phyloP scores from a whole-genome alignment of 2,329 filamentous ascomycete species.

The Penicillium sclerotiorum region DNA sequence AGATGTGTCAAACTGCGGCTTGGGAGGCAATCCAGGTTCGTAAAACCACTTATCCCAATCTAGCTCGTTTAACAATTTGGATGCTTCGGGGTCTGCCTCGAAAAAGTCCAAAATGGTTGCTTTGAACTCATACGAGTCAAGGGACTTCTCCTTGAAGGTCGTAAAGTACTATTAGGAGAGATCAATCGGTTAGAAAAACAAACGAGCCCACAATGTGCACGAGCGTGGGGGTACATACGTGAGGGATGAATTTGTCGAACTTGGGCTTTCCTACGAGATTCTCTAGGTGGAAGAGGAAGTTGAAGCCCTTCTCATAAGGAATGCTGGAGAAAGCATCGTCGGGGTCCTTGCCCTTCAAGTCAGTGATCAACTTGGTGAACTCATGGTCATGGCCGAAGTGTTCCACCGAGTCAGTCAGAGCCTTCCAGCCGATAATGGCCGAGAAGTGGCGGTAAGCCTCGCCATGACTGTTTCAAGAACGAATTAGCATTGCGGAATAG shows the following conservation, averaged over 20 bases:
- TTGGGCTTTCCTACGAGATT: slow-evolving; percentile 79
- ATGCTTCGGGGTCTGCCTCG: slow-evolving; percentile 62
- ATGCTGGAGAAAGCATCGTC: slow-evolving; percentile 93
- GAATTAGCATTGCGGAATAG: slow-evolving; percentile 4
- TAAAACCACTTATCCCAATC: slow-evolving; percentile 94
- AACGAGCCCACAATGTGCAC: too few species aligned
- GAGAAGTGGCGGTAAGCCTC: slow-evolving; percentile 89
- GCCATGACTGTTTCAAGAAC: slow-evolving; percentile 64
- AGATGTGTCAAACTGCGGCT: slow-evolving; percentile 86
- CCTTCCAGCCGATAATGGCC: slow-evolving; percentile 94
- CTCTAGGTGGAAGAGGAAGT: slow-evolving; percentile 89
- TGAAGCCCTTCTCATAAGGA: slow-evolving; percentile 96
- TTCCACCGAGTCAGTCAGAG: slow-evolving; percentile 76
- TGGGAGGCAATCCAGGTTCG: slow-evolving; percentile 82
- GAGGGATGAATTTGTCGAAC: slow-evolving; percentile 93
- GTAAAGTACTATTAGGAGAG: slow-evolving; percentile 67
- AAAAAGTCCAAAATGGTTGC: slow-evolving; percentile 86
- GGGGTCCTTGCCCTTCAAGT: slow-evolving; percentile 87
- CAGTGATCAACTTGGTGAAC: slow-evolving; percentile 87
- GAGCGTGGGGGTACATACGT: slow-evolving; percentile 47
- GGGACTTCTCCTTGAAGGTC: slow-evolving; percentile 79
- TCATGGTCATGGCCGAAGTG: slow-evolving; percentile 81
- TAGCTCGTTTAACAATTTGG: slow-evolving; percentile 66
- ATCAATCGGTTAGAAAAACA: background rate
- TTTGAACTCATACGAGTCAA: slow-evolving; percentile 95